Evolutionary conservation across 2,329 filamentous ascomycete genomes (phyloP).

Genomic region (Juglanconis oblonga): DNA sequence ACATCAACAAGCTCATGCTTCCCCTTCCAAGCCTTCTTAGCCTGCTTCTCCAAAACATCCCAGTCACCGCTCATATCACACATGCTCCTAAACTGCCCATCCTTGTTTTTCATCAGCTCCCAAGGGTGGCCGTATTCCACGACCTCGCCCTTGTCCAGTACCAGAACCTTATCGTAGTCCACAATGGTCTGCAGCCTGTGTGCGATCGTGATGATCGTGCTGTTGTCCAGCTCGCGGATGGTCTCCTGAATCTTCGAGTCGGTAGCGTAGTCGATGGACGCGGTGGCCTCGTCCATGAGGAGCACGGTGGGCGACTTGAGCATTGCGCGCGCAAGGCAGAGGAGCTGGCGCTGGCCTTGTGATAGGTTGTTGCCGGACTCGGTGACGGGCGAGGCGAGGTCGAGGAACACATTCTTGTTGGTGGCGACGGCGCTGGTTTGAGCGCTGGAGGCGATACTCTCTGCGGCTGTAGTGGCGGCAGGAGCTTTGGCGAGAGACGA

Average conservation of each 20-base stretch:
- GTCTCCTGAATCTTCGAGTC: constrained; percentile 96
- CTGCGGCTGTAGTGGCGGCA: constrained; percentile 24
- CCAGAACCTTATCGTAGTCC: constrained; percentile 96
- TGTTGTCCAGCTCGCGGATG: constrained; percentile 77
- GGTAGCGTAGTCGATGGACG: constrained; percentile 94
- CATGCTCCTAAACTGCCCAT: constrained; percentile 62
- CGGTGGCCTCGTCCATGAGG: constrained; percentile 99
- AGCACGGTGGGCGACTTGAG: constrained; percentile 88
- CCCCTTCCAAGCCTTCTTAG: constrained; percentile 49
- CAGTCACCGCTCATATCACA: constrained; percentile 63
- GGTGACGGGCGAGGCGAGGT: constrained; percentile 76
- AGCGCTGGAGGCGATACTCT: constrained; percentile 12
- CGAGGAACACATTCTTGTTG: constrained; percentile 94
- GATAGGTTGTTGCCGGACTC: constrained; percentile 94
- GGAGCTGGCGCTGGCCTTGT: constrained; percentile 90
- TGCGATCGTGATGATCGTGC: constrained; percentile 95
- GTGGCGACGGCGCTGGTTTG: constrained; percentile 45
- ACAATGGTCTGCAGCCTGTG: constrained; percentile 95
- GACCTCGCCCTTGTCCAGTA: constrained; percentile 84
- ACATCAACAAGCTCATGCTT: constrained; percentile 37
- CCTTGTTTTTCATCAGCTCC: constrained; percentile 70
- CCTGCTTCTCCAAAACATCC: constrained; percentile 47
- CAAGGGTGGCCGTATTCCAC: constrained; percentile 90
- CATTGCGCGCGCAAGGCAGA: constrained; percentile 89
- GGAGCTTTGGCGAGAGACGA: constrained; percentile 16